Conservation (phyloP, 345 rosid genomes). For the Dipteronia dyeriana region DNA sequence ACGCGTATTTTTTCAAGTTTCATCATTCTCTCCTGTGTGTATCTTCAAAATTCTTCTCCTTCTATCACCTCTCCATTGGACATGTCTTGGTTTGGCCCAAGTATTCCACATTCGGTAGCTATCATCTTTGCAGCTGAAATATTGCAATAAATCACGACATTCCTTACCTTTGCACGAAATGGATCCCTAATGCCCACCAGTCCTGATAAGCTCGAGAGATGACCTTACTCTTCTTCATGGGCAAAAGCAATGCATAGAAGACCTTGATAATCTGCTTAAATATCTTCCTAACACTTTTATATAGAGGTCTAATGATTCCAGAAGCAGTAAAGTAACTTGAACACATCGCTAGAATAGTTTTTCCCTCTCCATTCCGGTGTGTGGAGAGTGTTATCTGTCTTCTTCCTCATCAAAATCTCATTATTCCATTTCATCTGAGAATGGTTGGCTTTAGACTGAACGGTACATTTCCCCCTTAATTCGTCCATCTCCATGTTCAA, state of each 20-base stretch:
- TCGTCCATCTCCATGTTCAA: conserved; percentile 43
- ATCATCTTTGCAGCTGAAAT: conserved; percentile 43
- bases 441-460: conserved; percentile 64
- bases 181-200: conserved; percentile 45
- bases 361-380: conserved; percentile 44
- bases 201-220: conserved; percentile 5
- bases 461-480: conserved; percentile 26
- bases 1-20: conserved; percentile 35
- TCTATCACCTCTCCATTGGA: conserved; percentile 22
- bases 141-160: conserved; percentile 39
- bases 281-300: conserved; percentile 17
- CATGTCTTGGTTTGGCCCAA: conserved; percentile 10
- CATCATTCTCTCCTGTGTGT: conserved; percentile 24
- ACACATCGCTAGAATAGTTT: too few relatives aligned
- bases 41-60: conserved; percentile 36
- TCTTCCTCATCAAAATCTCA: conserved; percentile 51
- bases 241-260: conserved; percentile 18
- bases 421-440: conserved; percentile 44
- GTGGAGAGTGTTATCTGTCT: conserved; percentile 20
- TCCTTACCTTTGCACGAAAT: conserved; percentile 30
- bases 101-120: conserved; percentile 43
- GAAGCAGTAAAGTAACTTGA: too few relatives aligned
- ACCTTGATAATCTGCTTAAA: conserved; percentile 35
- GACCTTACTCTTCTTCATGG: too few relatives aligned
- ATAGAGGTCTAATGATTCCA: too few relatives aligned